Evolutionary conservation across 1,284 basidiomycete genomes (phyloP).

Genomic region (Tremellales sp.): DNA sequence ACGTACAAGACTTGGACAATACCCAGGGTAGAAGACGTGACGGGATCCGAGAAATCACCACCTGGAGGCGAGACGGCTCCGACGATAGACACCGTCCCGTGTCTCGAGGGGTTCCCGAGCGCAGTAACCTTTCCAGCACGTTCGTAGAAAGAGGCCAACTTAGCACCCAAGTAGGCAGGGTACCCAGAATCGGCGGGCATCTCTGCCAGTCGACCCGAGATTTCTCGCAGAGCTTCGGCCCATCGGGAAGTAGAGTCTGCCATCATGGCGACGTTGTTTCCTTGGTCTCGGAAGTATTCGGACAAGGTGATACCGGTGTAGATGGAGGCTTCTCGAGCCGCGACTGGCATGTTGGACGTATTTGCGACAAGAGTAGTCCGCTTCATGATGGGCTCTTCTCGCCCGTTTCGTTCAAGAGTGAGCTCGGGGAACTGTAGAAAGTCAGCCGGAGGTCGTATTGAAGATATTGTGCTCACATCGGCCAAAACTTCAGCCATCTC

Average conservation of each 20-base stretch:
- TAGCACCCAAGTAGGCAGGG: constrained; percentile 94
- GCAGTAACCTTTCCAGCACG: constrained; percentile 96
- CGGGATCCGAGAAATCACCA: constrained; percentile 99
- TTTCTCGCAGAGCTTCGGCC: constrained; percentile 99
- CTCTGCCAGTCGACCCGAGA: constrained; percentile 97
- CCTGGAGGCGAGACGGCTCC: constrained; percentile 98
- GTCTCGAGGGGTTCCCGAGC: constrained; percentile 80
- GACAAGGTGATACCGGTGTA: constrained; percentile 99
- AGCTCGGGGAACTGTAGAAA: constrained; percentile 81
- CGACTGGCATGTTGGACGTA: constrained; percentile 99
- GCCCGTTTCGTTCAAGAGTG: constrained; percentile 80
- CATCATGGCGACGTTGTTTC: constrained; percentile 99
- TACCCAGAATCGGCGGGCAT: constrained; percentile 99
- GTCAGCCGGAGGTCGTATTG: not conserved
- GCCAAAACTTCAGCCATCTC: constrained; percentile 97
- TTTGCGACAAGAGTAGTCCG: constrained; percentile 98
- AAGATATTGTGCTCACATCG: constrained; percentile 58
- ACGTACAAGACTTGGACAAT: constrained; percentile 99
- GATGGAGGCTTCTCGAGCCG: constrained; percentile 98
- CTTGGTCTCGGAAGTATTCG: constrained; percentile 99
- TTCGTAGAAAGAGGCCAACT: constrained; percentile 97
- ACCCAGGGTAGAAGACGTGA: constrained; percentile 92
- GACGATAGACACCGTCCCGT: constrained; percentile 95
- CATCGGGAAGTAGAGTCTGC: constrained; percentile 99
- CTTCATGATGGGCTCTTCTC: constrained; percentile 99